Evolutionary conservation across 2,329 filamentous ascomycete genomes (phyloP).

Genomic region (Colletotrichum echinochloae): DNA sequence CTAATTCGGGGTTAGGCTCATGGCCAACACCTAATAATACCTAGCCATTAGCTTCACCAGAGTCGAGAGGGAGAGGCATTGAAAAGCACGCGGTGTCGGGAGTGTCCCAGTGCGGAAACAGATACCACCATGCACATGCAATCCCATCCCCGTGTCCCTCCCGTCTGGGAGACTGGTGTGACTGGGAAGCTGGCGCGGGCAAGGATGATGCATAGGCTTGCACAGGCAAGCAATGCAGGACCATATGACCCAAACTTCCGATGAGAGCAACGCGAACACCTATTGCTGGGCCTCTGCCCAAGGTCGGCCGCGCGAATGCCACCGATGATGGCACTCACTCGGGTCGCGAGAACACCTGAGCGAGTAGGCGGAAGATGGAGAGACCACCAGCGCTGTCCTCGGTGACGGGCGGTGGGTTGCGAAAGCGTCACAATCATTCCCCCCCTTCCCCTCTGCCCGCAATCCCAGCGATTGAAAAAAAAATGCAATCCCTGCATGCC

Average conservation of each 20-base stretch:
- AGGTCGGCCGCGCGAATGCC: neutral
- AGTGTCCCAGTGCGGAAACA: constrained; percentile 27
- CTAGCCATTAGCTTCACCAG: neutral
- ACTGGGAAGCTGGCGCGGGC: constrained; percentile 18
- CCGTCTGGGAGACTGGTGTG: constrained; percentile 35
- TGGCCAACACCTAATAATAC: neutral
- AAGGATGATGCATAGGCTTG: constrained; percentile 23
- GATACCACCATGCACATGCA: constrained; percentile 33
- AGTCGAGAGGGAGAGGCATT: constrained; percentile 27
- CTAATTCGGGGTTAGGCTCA: constrained; percentile 34
- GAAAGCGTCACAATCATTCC: neutral
- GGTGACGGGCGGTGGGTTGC: neutral
- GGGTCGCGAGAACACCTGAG: neutral
- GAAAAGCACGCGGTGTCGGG: constrained; percentile 25
- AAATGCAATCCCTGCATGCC: constrained; percentile 29
- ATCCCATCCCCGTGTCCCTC: constrained; percentile 27
- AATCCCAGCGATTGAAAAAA: neutral
- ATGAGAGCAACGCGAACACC: constrained; percentile 10
- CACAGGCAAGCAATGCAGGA: constrained; percentile 23
- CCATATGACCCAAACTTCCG: constrained; percentile 5
- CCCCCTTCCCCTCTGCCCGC: neutral
- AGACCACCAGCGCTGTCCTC: neutral
- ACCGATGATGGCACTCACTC: constrained; percentile 14
- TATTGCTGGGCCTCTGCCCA: constrained; percentile 3
- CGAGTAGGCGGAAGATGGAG: neutral